These are phyloP conservation scores for Flaveria floridana DNA, from an alignment of 140 eudicot species.

Conservation along the genomic window DNA sequence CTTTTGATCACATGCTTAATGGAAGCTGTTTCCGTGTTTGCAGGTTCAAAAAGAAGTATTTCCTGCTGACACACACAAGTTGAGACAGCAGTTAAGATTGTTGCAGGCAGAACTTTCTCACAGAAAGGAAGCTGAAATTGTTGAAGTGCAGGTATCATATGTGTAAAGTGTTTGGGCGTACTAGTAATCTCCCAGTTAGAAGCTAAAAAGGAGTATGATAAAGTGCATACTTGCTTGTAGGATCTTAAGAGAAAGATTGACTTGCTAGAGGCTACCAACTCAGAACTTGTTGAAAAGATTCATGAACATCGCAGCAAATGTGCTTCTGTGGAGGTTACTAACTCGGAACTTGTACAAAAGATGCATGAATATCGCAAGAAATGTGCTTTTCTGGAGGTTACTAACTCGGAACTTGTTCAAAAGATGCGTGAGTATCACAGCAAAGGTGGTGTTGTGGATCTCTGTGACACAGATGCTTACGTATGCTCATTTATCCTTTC, in stretches of 20 bases:
- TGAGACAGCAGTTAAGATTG: constrained; percentile 79
- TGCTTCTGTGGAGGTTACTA: neutral
- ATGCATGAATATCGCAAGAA: constrained; percentile 13
- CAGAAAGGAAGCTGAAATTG: constrained; percentile 60
- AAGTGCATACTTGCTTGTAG: constrained; percentile 39
- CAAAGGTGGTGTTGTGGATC: constrained; percentile 39
- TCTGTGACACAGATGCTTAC: constrained; percentile 36
- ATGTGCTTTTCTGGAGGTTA: constrained; percentile 39
- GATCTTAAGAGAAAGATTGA: constrained; percentile 63
- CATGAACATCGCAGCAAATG: neutral
- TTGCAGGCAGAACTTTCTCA: constrained; percentile 87
- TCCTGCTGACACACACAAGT: constrained; percentile 71
- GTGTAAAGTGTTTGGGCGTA: neutral
- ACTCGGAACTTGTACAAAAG: constrained; percentile 9
- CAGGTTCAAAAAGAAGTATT: constrained; percentile 83
- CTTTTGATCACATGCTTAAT: neutral
- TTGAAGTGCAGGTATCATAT: constrained; percentile 73
- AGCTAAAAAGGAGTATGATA: constrained; percentile 20
- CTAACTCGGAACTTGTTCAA: constrained; percentile 51
- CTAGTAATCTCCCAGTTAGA: neutral
- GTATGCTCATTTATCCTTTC: constrained; percentile 39
- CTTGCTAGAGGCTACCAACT: constrained; percentile 71
- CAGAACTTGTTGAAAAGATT: constrained; percentile 22
- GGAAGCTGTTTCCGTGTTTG: neutral
- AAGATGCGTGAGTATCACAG: constrained; percentile 54